Conservation (phyloP, 768 basidiomycete genomes). For the Rossbeevera mucosa region DNA sequence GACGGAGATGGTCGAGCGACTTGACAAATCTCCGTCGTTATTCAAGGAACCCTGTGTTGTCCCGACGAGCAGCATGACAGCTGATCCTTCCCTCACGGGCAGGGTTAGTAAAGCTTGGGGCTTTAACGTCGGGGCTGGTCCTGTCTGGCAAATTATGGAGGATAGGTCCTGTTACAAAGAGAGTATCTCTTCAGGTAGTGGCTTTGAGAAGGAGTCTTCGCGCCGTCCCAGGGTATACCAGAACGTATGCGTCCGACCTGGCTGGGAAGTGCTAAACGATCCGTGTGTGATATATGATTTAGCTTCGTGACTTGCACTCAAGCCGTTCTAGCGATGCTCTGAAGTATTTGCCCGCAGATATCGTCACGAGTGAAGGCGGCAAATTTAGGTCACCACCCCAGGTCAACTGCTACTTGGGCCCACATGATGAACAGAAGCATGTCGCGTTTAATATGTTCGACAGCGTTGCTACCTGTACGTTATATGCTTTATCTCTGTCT, state of each 20-base stretch:
- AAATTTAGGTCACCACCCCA: slow-evolving; percentile 48
- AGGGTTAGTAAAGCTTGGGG: slow-evolving; percentile 67
- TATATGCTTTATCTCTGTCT: slow-evolving; percentile 24
- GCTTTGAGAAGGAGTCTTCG: slow-evolving; percentile 41
- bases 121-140: slow-evolving; percentile 69
- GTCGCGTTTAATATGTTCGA: slow-evolving; percentile 54
- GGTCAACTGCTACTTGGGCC: slow-evolving; percentile 64
- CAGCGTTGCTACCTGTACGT: slow-evolving; percentile 53
- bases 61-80: slow-evolving; percentile 55
- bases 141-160: slow-evolving; percentile 74
- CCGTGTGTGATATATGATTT: slow-evolving; percentile 41
- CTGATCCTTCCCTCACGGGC: slow-evolving; percentile 42
- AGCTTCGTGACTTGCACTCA: slow-evolving; percentile 5
- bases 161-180: slow-evolving; percentile 80
- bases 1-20: slow-evolving; percentile 53
- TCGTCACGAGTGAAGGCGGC: slow-evolving; percentile 46
- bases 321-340: slow-evolving; percentile 44
- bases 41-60: slow-evolving; percentile 42
- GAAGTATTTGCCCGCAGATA: slow-evolving; percentile 56
- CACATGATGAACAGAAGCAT: slow-evolving; percentile 47
- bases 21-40: slow-evolving; percentile 44
- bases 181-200: slow-evolving; percentile 28
- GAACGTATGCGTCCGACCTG: slow-evolving; percentile 39
- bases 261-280: slow-evolving; percentile 42
- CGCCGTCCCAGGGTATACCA: slow-evolving; percentile 59